Base-by-base conservation (phyloP, 176 grass and related monocot genomes). In the Triticum monococcum region DNA sequence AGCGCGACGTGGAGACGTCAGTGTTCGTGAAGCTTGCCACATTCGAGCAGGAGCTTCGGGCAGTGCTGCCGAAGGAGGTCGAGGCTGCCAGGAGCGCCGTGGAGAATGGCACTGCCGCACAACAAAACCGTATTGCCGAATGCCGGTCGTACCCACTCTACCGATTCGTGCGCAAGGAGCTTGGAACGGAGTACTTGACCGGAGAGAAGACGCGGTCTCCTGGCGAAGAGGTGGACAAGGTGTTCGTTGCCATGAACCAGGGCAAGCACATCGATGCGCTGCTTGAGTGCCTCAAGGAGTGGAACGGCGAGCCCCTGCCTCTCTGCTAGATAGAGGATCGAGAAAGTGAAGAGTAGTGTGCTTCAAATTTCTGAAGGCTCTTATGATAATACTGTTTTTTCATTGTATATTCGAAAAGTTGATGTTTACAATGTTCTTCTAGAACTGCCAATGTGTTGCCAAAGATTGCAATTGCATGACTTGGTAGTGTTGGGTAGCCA, bases 281-380 rank as follows among this genome's bases (percentile, higher is more conserved):
- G 76, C 89, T 94, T n/a, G 89, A 94, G 40, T 94, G 92, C 85
- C 85, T 94, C 77, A 90, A 94, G 85, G 92, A 77, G n/a, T 94
- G 92, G 92, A 92, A 94, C 46, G 92, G 92, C 1, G 87, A 83
- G 74, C 92, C 92, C 59, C 84, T 94, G 7, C 87, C 92, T 5
- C 75, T 94, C 36, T 88, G 87, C 70, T 94, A 79, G 89, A 67
- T 59, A 72, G 68, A 45, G 11, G 54, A 22, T 13, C 60, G 1
- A 38, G 30, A 4, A 10, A 14, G 40, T 5, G 8, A 35, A 31
- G 24, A 23, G 18, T 31, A 38, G 33, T 13, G 36, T 68, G 61
- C 23, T 85, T 20, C 59, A 85, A 45, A 72, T 37, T 82, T 38
- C 22, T 26, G 28, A 77, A 32, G 35, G 30, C 62, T 62, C 30